These are phyloP conservation scores for Lagerstroemia speciosa DNA, from an alignment of 345 rosid genomes.

Conservation along the genomic window DNA sequence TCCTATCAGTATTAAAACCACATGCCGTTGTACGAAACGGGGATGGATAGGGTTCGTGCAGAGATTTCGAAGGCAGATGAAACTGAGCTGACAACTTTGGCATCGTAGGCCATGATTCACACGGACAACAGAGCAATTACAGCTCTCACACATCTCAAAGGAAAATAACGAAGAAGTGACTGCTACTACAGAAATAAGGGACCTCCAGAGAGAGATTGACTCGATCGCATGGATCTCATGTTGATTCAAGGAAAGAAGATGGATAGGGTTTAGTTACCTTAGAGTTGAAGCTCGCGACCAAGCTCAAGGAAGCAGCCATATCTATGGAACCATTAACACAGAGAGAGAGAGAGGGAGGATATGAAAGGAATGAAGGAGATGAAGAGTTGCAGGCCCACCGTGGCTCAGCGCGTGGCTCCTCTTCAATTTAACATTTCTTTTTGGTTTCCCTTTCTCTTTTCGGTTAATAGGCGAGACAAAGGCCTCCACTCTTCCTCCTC, in stretches of 20 bases:
- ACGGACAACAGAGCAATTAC: background rate
- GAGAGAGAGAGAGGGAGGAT: constrained; percentile 7
- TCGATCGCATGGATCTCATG: background rate
- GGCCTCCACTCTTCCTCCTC: too few relatives aligned
- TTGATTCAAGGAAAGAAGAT: background rate
- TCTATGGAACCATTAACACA: constrained; percentile 15
- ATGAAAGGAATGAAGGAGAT: constrained; percentile 3
- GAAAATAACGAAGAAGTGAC: background rate
- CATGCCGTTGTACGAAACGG: too few relatives aligned
- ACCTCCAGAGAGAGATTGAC: too few relatives aligned
- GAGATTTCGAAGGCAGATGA: too few relatives aligned
- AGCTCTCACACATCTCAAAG: background rate
- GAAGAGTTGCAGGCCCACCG: background rate
- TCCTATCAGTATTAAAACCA: too few relatives aligned
- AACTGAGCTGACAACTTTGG: background rate
- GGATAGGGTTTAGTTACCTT: constrained; percentile 16
- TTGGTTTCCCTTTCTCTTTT: too few relatives aligned
- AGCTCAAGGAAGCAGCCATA: constrained; percentile 35
- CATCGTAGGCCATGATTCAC: background rate
- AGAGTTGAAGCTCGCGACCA: constrained; percentile 23
- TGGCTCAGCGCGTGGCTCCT: too few relatives aligned
- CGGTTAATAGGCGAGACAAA: too few relatives aligned
- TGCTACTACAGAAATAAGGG: background rate
- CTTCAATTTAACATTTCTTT: too few relatives aligned
- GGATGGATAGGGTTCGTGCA: too few relatives aligned